Conservation (phyloP, 257 asterid genomes). For the Solanum arcanum region DNA sequence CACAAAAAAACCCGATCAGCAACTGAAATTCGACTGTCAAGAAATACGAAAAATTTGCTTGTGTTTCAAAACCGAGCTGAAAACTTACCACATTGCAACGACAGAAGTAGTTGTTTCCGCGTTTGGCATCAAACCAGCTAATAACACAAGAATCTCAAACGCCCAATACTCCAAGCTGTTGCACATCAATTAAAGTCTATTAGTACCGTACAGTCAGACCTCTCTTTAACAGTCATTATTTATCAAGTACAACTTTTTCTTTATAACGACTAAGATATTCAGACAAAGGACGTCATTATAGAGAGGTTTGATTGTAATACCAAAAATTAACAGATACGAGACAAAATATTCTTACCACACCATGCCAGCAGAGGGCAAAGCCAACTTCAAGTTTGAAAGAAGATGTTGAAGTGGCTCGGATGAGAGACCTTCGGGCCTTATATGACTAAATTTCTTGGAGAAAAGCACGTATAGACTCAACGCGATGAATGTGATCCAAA, state of each 20-base stretch:
- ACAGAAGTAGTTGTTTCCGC: conserved; percentile 58
- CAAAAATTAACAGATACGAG: neutral
- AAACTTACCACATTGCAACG: conserved; percentile 71
- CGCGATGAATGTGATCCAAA: conserved; percentile 49
- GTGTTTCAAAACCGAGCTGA: neutral
- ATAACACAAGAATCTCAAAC: conserved; percentile 69
- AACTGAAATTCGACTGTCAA: neutral
- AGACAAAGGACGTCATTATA: neutral
- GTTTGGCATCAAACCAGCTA: conserved; percentile 85
- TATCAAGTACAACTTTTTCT: neutral
- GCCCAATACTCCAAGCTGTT: conserved; percentile 85
- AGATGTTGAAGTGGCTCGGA: conserved; percentile 23
- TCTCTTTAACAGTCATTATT: neutral
- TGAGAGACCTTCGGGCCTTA: conserved; percentile 41
- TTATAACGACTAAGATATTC: neutral
- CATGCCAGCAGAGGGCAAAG: conserved; percentile 66
- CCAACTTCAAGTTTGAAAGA: conserved; percentile 30
- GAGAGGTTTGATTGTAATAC: neutral
- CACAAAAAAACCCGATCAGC: neutral
- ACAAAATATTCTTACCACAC: conserved; percentile 38
- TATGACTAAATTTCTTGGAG: conserved; percentile 24
- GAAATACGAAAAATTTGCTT: neutral
- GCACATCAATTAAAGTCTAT: neutral
- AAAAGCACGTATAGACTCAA: conserved; percentile 27
- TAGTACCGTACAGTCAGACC: neutral